phyloP scores from a whole-genome alignment of 768 basidiomycete species.

The Leccinum uliginosum region DNA sequence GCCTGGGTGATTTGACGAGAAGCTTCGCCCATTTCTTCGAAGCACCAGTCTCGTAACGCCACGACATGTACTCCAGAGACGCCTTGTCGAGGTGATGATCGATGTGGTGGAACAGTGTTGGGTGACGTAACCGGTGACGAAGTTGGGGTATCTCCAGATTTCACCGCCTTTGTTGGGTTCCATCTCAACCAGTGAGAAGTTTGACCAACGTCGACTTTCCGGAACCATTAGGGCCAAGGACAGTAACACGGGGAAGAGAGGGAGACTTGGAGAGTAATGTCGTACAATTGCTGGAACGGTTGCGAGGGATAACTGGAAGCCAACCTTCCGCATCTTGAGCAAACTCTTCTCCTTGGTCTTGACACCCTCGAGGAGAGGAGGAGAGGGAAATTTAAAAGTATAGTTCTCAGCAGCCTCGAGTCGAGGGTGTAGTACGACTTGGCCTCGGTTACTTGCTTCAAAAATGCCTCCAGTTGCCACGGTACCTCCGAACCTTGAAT shows the following conservation, averaged over 20 bases:
- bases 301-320: constrained; percentile 94
- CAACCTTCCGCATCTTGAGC: constrained; percentile 96
- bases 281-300: constrained; percentile 83
- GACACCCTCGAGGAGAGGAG: constrained; percentile 97
- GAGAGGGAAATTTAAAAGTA: constrained; percentile 96
- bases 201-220: constrained; percentile 98
- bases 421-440: constrained; percentile 98
- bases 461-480: constrained; percentile 93
- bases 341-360: constrained; percentile 99
- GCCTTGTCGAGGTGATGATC: constrained; percentile 98
- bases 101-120: constrained; percentile 99
- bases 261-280: constrained; percentile 95
- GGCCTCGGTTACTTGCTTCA: constrained; percentile 92
- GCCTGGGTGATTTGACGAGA: constrained; percentile 82
- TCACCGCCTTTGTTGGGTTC: constrained; percentile 96
- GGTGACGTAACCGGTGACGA: constrained; percentile 98
- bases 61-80: constrained; percentile 97
- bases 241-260: constrained; percentile 96
- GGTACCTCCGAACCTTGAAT: constrained; percentile 95
- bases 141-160: constrained; percentile 98
- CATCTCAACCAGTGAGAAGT: constrained; percentile 92
- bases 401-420: constrained; percentile 94
- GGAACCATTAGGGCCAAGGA: constrained; percentile 98
- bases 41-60: constrained; percentile 99
- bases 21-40: constrained; percentile 95